A percentile compares a stretch with the other conserved stretches of the same genome.
Evolutionary conservation across 2,329 filamentous ascomycete species (phyloP).

Genomic region (Uncinocarpus reesii): DNA sequence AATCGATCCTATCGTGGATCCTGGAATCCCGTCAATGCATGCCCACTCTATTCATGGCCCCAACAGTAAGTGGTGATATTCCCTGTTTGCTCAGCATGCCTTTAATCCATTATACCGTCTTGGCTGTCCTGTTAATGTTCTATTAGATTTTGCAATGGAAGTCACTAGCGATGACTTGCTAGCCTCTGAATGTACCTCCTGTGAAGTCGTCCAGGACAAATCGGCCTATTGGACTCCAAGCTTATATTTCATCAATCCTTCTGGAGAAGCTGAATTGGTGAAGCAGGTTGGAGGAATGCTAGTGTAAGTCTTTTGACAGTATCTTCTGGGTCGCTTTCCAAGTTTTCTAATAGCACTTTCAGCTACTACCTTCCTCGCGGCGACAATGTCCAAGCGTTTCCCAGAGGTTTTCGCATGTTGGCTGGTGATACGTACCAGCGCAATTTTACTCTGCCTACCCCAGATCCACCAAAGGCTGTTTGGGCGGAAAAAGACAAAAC

Average conservation of each 20-base stretch:
- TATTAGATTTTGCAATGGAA: constrained; percentile 53
- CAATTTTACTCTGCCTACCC: constrained; percentile 59
- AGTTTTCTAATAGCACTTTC: constrained; percentile 9
- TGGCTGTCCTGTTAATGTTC: background rate
- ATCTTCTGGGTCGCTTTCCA: constrained; percentile 2
- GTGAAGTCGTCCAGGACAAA: constrained; percentile 66
- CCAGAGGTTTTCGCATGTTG: constrained; percentile 68
- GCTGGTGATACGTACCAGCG: constrained; percentile 60
- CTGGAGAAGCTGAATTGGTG: constrained; percentile 59
- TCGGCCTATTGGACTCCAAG: constrained; percentile 81
- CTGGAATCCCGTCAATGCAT: constrained; percentile 52
- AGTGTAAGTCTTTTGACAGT: constrained; percentile 50
- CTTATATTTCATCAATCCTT: constrained; percentile 64
- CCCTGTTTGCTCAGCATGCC: background rate
- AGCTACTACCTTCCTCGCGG: constrained; percentile 79
- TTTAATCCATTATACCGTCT: background rate
- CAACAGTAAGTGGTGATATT: constrained; percentile 49
- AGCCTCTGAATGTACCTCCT: constrained; percentile 63
- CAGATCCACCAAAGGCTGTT: constrained; percentile 56
- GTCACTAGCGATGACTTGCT: constrained; percentile 50
- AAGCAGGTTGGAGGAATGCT: constrained; percentile 72
- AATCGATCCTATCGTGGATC: constrained; percentile 65
- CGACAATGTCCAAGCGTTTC: constrained; percentile 59
- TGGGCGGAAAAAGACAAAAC: constrained; percentile 58
- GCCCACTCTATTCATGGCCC: constrained; percentile 67